Percentiles rank a stretch among this genome's conserved stretches.
These are phyloP conservation scores for Macrocystidia cucumis DNA, from an alignment of 1,284 basidiomycete species.

Conservation along the genomic window DNA sequence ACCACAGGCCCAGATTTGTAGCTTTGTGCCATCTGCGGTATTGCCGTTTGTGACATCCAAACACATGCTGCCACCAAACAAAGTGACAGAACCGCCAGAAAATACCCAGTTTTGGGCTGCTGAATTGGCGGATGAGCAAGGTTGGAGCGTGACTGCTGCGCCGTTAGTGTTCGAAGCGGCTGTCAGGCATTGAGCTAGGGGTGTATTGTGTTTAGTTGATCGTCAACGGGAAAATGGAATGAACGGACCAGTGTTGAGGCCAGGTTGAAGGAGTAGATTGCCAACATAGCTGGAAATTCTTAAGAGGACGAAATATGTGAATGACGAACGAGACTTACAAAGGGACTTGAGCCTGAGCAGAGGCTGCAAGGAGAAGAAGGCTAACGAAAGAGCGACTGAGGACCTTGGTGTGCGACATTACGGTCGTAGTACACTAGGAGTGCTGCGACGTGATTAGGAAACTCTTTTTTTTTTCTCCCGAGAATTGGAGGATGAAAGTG, in stretches of 20 bases:
- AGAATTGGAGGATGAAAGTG: too few species aligned
- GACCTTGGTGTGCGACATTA: too few species aligned
- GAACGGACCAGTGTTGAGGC: slow-evolving; percentile 2
- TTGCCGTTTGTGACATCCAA: slow-evolving; percentile 34
- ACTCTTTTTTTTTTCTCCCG: too few species aligned
- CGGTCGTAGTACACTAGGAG: too few species aligned
- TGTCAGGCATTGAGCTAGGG: slow-evolving; percentile 41
- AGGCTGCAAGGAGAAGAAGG: neutral
- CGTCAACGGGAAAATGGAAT: too few species aligned
- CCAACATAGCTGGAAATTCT: neutral
- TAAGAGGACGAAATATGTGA: neutral
- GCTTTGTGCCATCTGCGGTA: slow-evolving; percentile 30
- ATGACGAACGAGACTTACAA: neutral
- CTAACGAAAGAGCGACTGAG: too few species aligned
- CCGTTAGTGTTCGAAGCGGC: slow-evolving; percentile 38
- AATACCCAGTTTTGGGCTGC: slow-evolving; percentile 39
- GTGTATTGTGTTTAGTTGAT: too few species aligned
- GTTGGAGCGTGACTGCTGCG: slow-evolving; percentile 33
- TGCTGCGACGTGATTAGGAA: too few species aligned
- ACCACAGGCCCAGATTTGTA: slow-evolving; percentile 41
- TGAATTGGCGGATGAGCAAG: slow-evolving; percentile 34
- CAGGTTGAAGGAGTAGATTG: neutral
- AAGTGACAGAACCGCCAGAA: slow-evolving; percentile 27
- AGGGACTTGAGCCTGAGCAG: neutral
- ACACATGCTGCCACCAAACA: slow-evolving; percentile 39